Evolutionary conservation across 768 basidiomycete species (phyloP).

Genomic region (Trametes cinnabarina): DNA sequence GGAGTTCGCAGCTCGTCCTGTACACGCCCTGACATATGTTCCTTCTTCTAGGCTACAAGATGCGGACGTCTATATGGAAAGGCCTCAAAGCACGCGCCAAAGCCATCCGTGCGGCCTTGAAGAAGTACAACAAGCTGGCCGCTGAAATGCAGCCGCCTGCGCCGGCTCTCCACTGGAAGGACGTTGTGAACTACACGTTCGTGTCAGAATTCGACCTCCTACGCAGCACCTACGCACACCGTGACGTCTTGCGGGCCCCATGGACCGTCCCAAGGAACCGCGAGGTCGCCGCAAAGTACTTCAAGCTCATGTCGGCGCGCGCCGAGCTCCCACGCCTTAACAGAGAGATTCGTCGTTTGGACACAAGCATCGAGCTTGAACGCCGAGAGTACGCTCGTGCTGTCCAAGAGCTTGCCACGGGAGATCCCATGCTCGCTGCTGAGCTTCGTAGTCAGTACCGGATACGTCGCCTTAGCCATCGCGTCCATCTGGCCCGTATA

Average conservation of each 20-base stretch:
- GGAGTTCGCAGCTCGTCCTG: no score
- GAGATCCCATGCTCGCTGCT: not conserved
- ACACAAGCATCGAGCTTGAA: conserved; percentile 1
- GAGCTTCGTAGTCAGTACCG: not conserved
- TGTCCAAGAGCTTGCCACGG: not conserved
- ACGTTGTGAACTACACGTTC: conserved; percentile 7
- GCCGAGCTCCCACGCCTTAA: not conserved
- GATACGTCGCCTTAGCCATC: not conserved
- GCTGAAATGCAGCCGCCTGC: conserved; percentile 1
- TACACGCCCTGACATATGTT: not conserved
- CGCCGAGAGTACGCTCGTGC: not conserved
- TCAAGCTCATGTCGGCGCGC: not conserved
- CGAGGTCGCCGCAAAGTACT: conserved; percentile 6
- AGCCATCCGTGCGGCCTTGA: conserved; percentile 1
- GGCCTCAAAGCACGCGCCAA: conserved; percentile 4
- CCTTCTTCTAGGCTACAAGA: not conserved
- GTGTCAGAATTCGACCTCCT: conserved; percentile 3
- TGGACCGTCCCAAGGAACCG: conserved; percentile 1
- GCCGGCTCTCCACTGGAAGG: conserved; percentile 1
- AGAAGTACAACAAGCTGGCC: conserved; percentile 2
- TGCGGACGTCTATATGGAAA: conserved; percentile 6
- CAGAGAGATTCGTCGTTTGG: not conserved
- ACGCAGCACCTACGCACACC: not conserved
- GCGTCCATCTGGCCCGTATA: not conserved
- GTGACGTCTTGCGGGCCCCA: not conserved